Conservation (phyloP, 139 green algal genomes). For the Raphidocelis subcapitata region DNA sequence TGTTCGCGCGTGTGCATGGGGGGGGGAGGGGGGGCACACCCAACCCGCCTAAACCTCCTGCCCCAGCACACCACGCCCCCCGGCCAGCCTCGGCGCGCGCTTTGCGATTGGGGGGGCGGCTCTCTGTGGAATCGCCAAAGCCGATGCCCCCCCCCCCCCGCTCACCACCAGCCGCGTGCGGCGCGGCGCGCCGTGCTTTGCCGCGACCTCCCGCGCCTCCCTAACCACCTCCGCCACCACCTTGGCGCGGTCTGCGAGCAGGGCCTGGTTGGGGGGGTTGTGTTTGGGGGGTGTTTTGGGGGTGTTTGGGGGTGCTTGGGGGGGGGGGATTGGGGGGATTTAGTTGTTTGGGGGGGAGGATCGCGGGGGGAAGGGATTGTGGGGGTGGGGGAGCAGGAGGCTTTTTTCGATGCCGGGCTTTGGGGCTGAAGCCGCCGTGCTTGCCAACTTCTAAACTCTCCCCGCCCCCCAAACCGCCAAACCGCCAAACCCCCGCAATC, state of each 20-base stretch:
- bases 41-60: no score
- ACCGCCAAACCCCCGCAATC: neutral
- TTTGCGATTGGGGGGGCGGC: no score
- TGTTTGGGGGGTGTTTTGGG: no score
- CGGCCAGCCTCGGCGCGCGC: no score
- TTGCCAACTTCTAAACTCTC: neutral
- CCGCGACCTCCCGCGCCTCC: constrained; percentile 67
- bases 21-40: no score
- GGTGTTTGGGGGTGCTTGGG: no score
- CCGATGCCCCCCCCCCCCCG: no score
- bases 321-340: constrained; percentile 56
- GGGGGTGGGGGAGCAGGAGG: neutral
- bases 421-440: neutral
- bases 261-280: no score
- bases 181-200: constrained; percentile 57
- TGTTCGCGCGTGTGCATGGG: no score
- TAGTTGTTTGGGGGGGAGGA: constrained; percentile 11
- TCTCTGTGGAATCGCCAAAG: no score
- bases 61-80: no score
- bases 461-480: neutral
- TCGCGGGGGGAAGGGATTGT: neutral
- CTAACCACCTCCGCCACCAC: constrained; percentile 58
- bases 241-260: constrained; percentile 51
- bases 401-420: neutral
- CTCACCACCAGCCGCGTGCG: constrained; percentile 45